Evolutionary conservation across 257 asterid genomes (phyloP).

Genomic region (Solanum chmielewskii): DNA sequence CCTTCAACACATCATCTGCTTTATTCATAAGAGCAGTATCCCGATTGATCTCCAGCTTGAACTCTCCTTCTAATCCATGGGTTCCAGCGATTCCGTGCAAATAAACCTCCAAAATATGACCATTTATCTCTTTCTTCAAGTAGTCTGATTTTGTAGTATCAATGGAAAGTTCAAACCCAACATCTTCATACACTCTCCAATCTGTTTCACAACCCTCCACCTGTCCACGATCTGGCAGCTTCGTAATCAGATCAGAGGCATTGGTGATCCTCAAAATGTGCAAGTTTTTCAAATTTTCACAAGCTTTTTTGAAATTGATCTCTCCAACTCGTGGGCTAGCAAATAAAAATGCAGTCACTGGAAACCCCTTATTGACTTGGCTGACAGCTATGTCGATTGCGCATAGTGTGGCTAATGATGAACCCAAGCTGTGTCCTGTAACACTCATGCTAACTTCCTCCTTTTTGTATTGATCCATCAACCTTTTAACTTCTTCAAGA

Average conservation of each 20-base stretch:
- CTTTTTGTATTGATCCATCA: conserved; percentile 46
- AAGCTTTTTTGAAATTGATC: conserved; percentile 8
- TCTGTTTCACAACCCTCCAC: not conserved
- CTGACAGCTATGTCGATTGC: conserved; percentile 54
- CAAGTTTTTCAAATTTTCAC: conserved; percentile 12
- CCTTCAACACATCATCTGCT: conserved; percentile 3
- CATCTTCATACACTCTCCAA: conserved; percentile 28
- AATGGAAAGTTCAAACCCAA: conserved; percentile 45
- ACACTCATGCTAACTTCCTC: conserved; percentile 67
- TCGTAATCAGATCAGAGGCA: conserved; percentile 39
- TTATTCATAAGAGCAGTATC: conserved; percentile 24
- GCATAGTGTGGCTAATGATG: conserved; percentile 51
- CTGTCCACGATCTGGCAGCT: conserved; percentile 16
- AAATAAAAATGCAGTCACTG: conserved; percentile 51
- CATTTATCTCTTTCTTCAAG: conserved; percentile 7
- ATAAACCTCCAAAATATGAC: conserved; percentile 45
- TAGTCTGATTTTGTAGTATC: conserved; percentile 44
- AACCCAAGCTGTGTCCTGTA: conserved; percentile 83
- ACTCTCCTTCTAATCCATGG: conserved; percentile 16
- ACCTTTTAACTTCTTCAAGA: conserved; percentile 39
- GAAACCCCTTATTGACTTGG: conserved; percentile 47
- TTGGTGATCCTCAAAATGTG: conserved; percentile 37
- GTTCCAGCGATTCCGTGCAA: conserved; percentile 34
- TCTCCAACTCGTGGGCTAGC: conserved; percentile 73
- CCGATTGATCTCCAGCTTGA: not conserved